phyloP scores from a whole-genome alignment of 176 grass and related monocot genomes.

The Juncus effusus region DNA sequence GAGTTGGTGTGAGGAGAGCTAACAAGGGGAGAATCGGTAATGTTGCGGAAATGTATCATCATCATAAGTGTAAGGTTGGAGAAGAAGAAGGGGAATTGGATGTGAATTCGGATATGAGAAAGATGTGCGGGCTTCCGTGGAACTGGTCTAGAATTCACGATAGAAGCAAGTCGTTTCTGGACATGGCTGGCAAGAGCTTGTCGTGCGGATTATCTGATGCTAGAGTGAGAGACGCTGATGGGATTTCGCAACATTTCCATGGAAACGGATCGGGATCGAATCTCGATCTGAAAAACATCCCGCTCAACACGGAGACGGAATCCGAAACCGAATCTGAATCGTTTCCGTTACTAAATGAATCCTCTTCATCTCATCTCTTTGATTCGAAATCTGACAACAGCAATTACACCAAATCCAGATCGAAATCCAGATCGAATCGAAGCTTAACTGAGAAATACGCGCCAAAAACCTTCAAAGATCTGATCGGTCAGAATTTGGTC shows the following conservation, averaged over 20 bases:
- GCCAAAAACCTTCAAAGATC: constrained; percentile 83
- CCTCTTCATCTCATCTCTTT: constrained; percentile 20
- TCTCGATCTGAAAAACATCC: constrained; percentile 47
- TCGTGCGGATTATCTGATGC: constrained; percentile 81
- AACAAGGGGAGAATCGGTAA: constrained; percentile 31
- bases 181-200: constrained; percentile 79
- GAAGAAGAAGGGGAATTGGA: constrained; percentile 39
- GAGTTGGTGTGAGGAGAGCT: constrained; percentile 40
- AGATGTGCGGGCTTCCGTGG: constrained; percentile 90
- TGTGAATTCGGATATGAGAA: constrained; percentile 39
- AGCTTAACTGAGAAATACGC: constrained; percentile 80
- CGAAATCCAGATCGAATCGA: constrained; percentile 39
- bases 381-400: constrained; percentile 36
- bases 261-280: constrained; percentile 33
- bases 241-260: constrained; percentile 42
- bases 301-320: constrained; percentile 34
- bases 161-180: constrained; percentile 79
- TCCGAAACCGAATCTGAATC: constrained; percentile 76
- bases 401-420: background rate
- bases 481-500: constrained; percentile 80
- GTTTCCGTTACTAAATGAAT: constrained; percentile 59
- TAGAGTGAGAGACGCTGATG: constrained; percentile 42
- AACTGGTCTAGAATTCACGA: constrained; percentile 98
- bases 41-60: constrained; percentile 47
- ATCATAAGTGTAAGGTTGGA: constrained; percentile 5